These are phyloP conservation scores for Cercospora zeae-maydis DNA, from an alignment of 2,329 filamentous ascomycete genomes.

Conservation along the genomic window DNA sequence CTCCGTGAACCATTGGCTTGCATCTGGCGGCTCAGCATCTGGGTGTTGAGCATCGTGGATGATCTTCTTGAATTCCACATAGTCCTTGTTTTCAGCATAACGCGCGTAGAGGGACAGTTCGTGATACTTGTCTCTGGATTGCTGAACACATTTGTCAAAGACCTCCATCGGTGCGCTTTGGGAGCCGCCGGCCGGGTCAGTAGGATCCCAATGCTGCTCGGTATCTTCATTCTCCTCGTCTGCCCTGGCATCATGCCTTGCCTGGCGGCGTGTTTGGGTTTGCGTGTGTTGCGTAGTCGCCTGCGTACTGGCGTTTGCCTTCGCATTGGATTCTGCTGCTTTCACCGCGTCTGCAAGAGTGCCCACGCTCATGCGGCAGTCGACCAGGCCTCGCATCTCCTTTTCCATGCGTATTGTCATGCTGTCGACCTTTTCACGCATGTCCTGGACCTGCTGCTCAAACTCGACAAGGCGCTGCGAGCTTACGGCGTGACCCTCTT, in stretches of 20 bases:
- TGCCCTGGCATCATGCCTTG: slow-evolving; percentile 22
- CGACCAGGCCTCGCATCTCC: slow-evolving; percentile 56
- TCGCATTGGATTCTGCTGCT: slow-evolving; percentile 41
- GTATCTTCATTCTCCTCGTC: slow-evolving; percentile 31
- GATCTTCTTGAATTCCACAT: slow-evolving; percentile 58
- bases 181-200: slow-evolving; percentile 39
- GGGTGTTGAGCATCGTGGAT: slow-evolving; percentile 59
- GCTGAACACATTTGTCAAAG: slow-evolving; percentile 40
- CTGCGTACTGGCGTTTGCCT: slow-evolving; percentile 37
- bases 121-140: slow-evolving; percentile 45
- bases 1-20: slow-evolving; percentile 57
- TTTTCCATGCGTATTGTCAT: slow-evolving; percentile 57
- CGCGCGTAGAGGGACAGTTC: slow-evolving; percentile 39
- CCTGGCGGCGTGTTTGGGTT: slow-evolving; percentile 29
- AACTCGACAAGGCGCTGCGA: slow-evolving; percentile 39
- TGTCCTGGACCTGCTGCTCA: slow-evolving; percentile 41
- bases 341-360: slow-evolving; percentile 44
- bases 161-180: slow-evolving; percentile 38
- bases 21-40: slow-evolving; percentile 50
- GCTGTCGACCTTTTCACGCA: slow-evolving; percentile 46
- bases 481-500: slow-evolving; percentile 26
- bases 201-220: slow-evolving; percentile 39
- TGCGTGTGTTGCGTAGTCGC: slow-evolving; percentile 35
- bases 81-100: slow-evolving; percentile 59
- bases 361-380: slow-evolving; percentile 50